A percentile compares a stretch with the other conserved stretches of the same genome.
Evolutionary conservation across 345 rosid genomes (phyloP).

Genomic region (Eutrema heterophyllum): DNA sequence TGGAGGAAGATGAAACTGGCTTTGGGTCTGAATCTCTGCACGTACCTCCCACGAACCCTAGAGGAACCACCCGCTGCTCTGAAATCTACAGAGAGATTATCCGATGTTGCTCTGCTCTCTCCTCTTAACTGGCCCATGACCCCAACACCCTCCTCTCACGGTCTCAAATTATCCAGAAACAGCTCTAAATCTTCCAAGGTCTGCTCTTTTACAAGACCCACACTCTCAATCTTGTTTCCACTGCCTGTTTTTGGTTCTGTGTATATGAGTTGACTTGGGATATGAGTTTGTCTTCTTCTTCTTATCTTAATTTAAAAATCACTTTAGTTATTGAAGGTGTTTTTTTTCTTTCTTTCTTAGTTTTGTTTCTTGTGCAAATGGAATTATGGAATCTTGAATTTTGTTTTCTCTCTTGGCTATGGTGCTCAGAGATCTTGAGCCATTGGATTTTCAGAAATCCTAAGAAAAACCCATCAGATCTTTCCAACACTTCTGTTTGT

Average conservation of each 20-base stretch:
- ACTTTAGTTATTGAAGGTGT: background rate
- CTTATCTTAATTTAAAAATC: background rate
- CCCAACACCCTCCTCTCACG: slow-evolving; percentile 74
- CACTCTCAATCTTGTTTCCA: slow-evolving; percentile 16
- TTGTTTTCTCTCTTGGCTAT: background rate
- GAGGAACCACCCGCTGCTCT: slow-evolving; percentile 44
- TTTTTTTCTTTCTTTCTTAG: background rate
- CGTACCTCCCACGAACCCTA: slow-evolving; percentile 55
- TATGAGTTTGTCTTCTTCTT: slow-evolving; percentile 22
- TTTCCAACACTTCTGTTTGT: background rate
- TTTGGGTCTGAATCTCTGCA: slow-evolving; percentile 66
- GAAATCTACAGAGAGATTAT: slow-evolving; percentile 57
- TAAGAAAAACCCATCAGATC: background rate
- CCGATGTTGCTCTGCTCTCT: slow-evolving; percentile 80
- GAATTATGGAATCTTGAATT: background rate
- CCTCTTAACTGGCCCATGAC: slow-evolving; percentile 70
- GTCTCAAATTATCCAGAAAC: slow-evolving; percentile 59
- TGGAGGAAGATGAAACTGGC: slow-evolving; percentile 87
- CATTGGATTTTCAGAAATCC: background rate
- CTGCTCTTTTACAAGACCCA: slow-evolving; percentile 22
- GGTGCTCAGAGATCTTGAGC: background rate
- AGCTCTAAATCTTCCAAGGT: slow-evolving; percentile 90
- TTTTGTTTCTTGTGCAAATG: background rate
- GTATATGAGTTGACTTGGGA: slow-evolving; percentile 22
- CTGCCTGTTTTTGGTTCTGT: background rate